These are phyloP conservation scores for Domatiomyces globalis DNA, from an alignment of 2,329 filamentous ascomycete species.

Conservation along the genomic window DNA sequence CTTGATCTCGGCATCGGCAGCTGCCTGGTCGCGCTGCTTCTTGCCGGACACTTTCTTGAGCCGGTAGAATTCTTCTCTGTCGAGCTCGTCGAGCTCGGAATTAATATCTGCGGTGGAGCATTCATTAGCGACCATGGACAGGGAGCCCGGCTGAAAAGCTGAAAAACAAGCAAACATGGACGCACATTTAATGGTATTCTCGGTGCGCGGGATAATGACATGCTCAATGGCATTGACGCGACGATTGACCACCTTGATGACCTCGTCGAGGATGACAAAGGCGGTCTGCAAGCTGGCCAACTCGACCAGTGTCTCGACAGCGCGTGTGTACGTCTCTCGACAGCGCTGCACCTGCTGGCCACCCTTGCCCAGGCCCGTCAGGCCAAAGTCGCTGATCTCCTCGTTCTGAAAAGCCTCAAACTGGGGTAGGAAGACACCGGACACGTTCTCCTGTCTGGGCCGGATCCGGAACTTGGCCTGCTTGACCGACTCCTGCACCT, in stretches of 20 bases:
- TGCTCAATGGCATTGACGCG: constrained; percentile 82
- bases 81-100: constrained; percentile 91
- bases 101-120: constrained; percentile 58
- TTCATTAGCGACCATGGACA: constrained; percentile 5
- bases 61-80: constrained; percentile 94
- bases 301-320: constrained; percentile 70
- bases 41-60: constrained; percentile 88
- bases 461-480: constrained; percentile 82
- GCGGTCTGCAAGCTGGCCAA: constrained; percentile 48
- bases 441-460: constrained; percentile 96
- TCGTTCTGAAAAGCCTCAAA: constrained; percentile 75
- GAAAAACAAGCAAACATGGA: constrained; percentile 1
- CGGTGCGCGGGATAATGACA: constrained; percentile 89
- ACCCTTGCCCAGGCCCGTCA: constrained; percentile 91
- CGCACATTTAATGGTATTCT: constrained; percentile 97
- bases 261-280: constrained; percentile 94
- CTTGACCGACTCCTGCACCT: constrained; percentile 92
- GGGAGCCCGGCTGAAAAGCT: neutral
- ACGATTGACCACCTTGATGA: constrained; percentile 97
- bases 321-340: constrained; percentile 86
- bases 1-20: constrained; percentile 55
- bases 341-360: constrained; percentile 93
- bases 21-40: constrained; percentile 64
- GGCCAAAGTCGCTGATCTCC: constrained; percentile 84
- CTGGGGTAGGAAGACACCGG: constrained; percentile 80